Evolutionary conservation across 768 basidiomycete species (phyloP), one percentile per base, ranked within the genome.

Genomic region (Pleurotus platypus): DNA sequence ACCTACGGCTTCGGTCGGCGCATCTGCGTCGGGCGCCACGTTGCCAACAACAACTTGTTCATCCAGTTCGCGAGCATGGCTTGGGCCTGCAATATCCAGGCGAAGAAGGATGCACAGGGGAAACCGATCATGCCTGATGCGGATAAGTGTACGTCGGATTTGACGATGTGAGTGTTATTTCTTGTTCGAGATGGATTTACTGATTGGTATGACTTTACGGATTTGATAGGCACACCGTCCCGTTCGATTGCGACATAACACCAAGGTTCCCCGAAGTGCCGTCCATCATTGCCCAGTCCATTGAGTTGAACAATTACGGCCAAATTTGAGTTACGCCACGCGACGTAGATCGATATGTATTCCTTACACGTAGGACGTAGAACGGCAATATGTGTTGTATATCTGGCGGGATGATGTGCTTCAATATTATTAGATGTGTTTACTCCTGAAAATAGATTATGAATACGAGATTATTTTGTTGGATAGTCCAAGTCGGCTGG

Each of bases 1-100:
- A 63, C 63, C 2, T 72, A 64, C 47, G 71, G 71, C n/a, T 72
- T 70, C 50, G 69, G 72, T 38, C 13, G 20, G 12, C 39, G 74
- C 20, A 69, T 73, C n/a, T 77, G 75, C 57, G 74, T 68, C 0
- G 72, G 71, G 2, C 69, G 69, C 61, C 70, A 70, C 40, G 64
- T 75, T n/a, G 74, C 74, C 5, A 63, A 65, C 30, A 70, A 69
- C 51, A 71, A 69, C 1, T 43, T 73, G 11, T 74, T 70, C 61
- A 69, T 72, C 51, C 70, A 71, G 47, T 59, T 72, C 18, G 65
- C 74, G 7, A 60, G 69, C 13, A 62, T 77, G 6, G 60, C 76
- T 2, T 73, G 73, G 66, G 69, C 65, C 4, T 71, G 73, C 56
- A 63, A 75, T 56, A 72, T 75, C 27, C 50, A 56, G 15, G 64